phyloP scores from a whole-genome alignment of 768 basidiomycete genomes.

The Serendipita sp. region DNA sequence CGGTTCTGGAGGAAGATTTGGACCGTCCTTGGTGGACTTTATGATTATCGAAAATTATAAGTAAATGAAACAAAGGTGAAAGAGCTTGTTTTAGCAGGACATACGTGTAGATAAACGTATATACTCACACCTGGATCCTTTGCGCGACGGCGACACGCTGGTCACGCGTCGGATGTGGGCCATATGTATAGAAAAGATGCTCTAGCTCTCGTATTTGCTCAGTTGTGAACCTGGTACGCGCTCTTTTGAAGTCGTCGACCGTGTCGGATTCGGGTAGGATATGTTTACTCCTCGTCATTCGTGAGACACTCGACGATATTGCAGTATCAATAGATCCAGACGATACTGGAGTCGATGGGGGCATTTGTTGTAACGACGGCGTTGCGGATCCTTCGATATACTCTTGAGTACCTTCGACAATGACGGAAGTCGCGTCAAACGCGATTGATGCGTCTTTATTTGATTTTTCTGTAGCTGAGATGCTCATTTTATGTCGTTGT shows the following conservation, averaged over 20 bases:
- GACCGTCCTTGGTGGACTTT: background rate
- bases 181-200: background rate
- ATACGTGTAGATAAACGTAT: too few relatives aligned
- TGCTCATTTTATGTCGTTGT: background rate
- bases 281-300: conserved; percentile 1
- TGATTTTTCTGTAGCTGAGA: background rate
- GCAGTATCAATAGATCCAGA: background rate
- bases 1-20: background rate
- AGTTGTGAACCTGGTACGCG: background rate
- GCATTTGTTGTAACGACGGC: background rate
- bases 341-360: background rate
- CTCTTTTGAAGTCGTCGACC: background rate
- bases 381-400: background rate
- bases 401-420: background rate
- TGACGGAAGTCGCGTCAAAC: background rate
- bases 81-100: too few relatives aligned
- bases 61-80: background rate
- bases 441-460: background rate
- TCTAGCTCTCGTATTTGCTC: background rate
- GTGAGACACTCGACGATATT: background rate
- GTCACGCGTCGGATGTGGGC: background rate
- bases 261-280: background rate
- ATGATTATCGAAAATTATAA: background rate
- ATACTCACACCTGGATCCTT: background rate
- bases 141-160: background rate